Evolutionary conservation across 768 basidiomycete species (phyloP).

Genomic region (Lactarius deliciosus): DNA sequence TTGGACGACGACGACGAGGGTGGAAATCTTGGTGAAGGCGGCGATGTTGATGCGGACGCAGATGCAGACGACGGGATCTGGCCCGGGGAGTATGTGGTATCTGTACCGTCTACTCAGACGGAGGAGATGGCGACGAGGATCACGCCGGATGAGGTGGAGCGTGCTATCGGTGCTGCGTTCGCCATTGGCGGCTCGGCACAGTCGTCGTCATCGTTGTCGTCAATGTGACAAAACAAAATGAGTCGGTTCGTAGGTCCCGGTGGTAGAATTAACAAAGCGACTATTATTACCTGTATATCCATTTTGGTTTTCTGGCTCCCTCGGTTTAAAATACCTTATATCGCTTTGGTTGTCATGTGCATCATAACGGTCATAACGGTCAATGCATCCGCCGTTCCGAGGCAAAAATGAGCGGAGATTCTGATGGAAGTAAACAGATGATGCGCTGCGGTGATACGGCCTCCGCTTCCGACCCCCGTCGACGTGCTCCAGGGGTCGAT

Average conservation of each 20-base stretch:
- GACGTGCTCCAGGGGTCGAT: no score
- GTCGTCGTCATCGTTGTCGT: no score
- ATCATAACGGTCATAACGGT: no score
- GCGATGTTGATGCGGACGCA: background rate
- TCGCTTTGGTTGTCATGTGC: no score
- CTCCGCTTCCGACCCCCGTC: background rate
- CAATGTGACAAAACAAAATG: background rate
- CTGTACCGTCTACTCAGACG: background rate
- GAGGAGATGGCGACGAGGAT: slow-evolving; percentile 3
- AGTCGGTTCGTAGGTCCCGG: no score
- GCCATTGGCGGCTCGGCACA: background rate
- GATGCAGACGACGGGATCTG: slow-evolving; percentile 6
- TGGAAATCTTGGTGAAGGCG: background rate
- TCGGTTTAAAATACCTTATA: background rate
- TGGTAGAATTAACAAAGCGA: background rate
- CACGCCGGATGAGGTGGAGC: slow-evolving; percentile 19
- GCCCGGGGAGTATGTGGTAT: slow-evolving; percentile 9
- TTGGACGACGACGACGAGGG: background rate
- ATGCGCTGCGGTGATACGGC: no score
- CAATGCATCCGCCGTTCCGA: no score
- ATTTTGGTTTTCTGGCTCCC: background rate
- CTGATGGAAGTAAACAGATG: no score
- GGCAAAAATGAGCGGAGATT: no score
- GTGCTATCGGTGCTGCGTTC: slow-evolving; percentile 22
- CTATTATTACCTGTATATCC: background rate